phyloP scores from a whole-genome alignment of 2,329 filamentous ascomycete species.

The Neonectria sp. region DNA sequence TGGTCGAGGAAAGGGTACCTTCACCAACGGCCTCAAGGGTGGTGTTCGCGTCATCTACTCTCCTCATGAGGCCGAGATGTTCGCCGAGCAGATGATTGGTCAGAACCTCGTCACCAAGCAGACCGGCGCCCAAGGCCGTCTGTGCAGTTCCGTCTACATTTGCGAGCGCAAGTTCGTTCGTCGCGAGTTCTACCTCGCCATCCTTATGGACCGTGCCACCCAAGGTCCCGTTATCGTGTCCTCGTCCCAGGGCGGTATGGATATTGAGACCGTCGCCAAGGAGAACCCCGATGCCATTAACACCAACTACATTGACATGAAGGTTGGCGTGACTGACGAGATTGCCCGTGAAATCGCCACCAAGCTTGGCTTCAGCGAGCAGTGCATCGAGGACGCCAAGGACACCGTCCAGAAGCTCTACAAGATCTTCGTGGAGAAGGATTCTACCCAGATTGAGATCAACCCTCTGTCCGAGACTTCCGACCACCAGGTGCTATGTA shows the following conservation, averaged over 20 bases:
- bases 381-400: slow-evolving; percentile 96
- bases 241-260: slow-evolving; percentile 98
- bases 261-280: slow-evolving; percentile 98
- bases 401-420: slow-evolving; percentile 99
- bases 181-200: slow-evolving; percentile 98
- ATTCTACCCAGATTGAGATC: slow-evolving; percentile 99
- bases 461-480: slow-evolving; percentile 99
- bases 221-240: slow-evolving; percentile 97
- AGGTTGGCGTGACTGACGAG: slow-evolving; percentile 94
- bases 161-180: slow-evolving; percentile 99
- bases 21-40: slow-evolving; percentile 98
- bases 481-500: slow-evolving; percentile 97
- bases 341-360: slow-evolving; percentile 91
- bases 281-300: slow-evolving; percentile 96
- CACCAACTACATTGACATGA: slow-evolving; percentile 94
- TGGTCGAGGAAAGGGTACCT: slow-evolving; percentile 96
- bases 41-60: slow-evolving; percentile 99
- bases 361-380: slow-evolving; percentile 96
- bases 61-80: slow-evolving; percentile 95
- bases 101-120: slow-evolving; percentile 99
- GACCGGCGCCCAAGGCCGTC: slow-evolving; percentile 91
- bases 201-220: slow-evolving; percentile 95
- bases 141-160: slow-evolving; percentile 98
- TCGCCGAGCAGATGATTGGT: slow-evolving; percentile 99
- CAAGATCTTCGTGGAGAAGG: slow-evolving; percentile 98